Base-by-base conservation (phyloP, 805 yeast species). In the Myxozyma nipponensis region DNA sequence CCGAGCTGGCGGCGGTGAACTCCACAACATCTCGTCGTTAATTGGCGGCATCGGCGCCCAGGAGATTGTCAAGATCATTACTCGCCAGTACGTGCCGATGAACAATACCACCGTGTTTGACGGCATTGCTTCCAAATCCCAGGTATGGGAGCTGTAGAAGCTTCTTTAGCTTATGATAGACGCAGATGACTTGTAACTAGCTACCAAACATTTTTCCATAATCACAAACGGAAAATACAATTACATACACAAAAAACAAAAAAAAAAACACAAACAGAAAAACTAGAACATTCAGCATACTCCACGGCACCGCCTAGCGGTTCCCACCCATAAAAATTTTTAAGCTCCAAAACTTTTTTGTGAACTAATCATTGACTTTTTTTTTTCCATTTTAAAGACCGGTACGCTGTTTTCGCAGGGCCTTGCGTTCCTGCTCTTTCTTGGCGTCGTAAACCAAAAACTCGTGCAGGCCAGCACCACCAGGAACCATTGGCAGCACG, bases 401-500 rank as follows among this genome's bases (percentile, higher is more conserved):
- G 5, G 56, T 51, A 23, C 58, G 58, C 39, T 47, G 43, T 32
- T 46, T 35, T 19, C 58, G 42, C 25, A 52, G 34, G 2, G n/a
- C 46, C 24, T 47, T 47, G 7, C 52, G 52, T 69, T 82, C 79
- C 64, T 72, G 74, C 73, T 88, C 96, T 49, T 82, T 84, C 61
- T 79, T 85, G 40, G 88, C 82, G 67, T 91, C 96, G 70, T 83
- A 93, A 42, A 77, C 77, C 60, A 93, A 85, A 68, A 91, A 90
- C 70, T 93, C 98, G 65, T 93, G 91, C 64, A 93, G 77, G 57
- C 86, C 96, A 69, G 86, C 87, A 62, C 98, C 98, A 54, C 82
- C 95, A 47, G 98, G 95, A 47, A 93, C 98, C 95, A 93, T 89
- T 49, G 98, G 98, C 68, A 93, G 78, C 54, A 93, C 98, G 46